Evolutionary conservation across 768 basidiomycete genomes (phyloP).

Genomic region (Inosperma sp.): DNA sequence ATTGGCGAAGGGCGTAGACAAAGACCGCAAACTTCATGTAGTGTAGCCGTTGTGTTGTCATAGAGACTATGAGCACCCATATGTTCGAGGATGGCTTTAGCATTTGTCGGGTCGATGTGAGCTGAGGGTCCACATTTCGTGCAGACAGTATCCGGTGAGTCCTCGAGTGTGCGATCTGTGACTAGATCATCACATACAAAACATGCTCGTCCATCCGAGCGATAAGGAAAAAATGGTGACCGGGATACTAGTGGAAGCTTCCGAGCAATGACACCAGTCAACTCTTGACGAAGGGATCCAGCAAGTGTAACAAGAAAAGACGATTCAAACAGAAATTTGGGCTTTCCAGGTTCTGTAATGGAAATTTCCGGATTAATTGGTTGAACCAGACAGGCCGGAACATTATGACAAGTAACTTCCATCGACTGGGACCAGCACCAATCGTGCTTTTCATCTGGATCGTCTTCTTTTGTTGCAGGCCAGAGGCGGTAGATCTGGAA

Average conservation of each 20-base stretch:
- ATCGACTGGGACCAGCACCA: constrained; percentile 19
- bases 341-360: neutral
- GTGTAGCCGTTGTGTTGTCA: constrained; percentile 13
- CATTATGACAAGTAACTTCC: constrained; percentile 10
- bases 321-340: constrained; percentile 18
- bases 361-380: constrained; percentile 20
- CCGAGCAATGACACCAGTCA: constrained; percentile 9
- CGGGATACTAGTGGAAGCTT: neutral
- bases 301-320: constrained; percentile 10
- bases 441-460: constrained; percentile 14
- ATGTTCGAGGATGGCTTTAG: constrained; percentile 22
- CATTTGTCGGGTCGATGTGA: constrained; percentile 7
- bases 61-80: constrained; percentile 23
- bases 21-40: constrained; percentile 22
- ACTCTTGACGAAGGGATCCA: constrained; percentile 19
- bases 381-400: constrained; percentile 17
- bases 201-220: constrained; percentile 17
- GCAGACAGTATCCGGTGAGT: constrained; percentile 8
- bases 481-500: constrained; percentile 17
- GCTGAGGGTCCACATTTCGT: constrained; percentile 8
- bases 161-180: constrained; percentile 5
- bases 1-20: constrained; percentile 20
- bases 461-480: constrained; percentile 17
- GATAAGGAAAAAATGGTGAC: constrained; percentile 1
- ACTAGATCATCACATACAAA: constrained; percentile 18